A percentile compares a stretch with the other conserved stretches of the same genome.
These are phyloP conservation scores for Backusella liffmaniae DNA, from an alignment of 192 early-diverging fungal species.

Conservation along the genomic window DNA sequence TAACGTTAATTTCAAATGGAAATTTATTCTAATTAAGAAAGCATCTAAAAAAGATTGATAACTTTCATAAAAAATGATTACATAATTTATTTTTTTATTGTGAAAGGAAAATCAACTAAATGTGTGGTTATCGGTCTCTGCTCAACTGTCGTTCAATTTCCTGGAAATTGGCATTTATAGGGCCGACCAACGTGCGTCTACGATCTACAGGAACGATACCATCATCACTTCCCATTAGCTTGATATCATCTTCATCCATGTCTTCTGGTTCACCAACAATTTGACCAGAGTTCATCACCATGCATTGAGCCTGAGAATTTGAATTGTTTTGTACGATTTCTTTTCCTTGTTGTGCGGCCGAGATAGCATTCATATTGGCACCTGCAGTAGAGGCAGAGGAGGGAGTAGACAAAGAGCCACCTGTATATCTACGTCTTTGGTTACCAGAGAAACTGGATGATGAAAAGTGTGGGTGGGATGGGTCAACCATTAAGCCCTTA, in stretches of 20 bases:
- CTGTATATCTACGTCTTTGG: constrained; percentile 23
- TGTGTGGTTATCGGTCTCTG: constrained; percentile 22
- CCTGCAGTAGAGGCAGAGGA: constrained; percentile 12
- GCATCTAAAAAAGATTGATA: not conserved
- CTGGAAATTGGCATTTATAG: constrained; percentile 19
- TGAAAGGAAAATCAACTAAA: not conserved
- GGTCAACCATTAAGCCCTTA: constrained; percentile 3
- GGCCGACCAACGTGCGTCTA: constrained; percentile 22
- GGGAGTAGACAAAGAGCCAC: constrained; percentile 30
- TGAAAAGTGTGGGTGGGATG: not conserved
- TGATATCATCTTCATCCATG: constrained; percentile 32
- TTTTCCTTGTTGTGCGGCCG: constrained; percentile 12
- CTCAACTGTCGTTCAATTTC: constrained; percentile 33
- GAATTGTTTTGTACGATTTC: not conserved
- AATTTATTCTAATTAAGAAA: not conserved
- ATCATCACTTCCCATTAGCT: constrained; percentile 27
- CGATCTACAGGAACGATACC: constrained; percentile 11
- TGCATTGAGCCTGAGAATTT: not conserved
- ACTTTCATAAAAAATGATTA: not conserved
- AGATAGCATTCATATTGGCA: constrained; percentile 22
- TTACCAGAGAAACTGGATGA: not conserved
- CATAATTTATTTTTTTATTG: not conserved
- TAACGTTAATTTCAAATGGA: not conserved
- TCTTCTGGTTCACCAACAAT: constrained; percentile 37
- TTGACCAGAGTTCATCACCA: constrained; percentile 16